Percentiles rank a stretch among this genome's conserved stretches.
phyloP scores from a whole-genome alignment of 164 flowering plant species.

The Magnolia kwangsiensis region DNA sequence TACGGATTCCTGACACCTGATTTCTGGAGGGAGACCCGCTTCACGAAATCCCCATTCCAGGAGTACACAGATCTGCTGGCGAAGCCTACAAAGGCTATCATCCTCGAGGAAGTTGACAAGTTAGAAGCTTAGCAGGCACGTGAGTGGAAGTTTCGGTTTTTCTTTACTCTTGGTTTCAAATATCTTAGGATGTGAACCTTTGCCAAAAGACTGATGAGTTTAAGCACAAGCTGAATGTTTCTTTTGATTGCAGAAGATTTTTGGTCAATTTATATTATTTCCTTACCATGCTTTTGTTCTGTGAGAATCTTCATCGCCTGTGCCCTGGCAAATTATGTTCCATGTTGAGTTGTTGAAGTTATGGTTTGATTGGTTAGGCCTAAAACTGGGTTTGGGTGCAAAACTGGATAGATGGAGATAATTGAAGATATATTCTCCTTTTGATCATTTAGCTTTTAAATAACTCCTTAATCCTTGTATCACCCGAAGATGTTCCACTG shows the following conservation, averaged over 20 bases:
- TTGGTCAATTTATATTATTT: not conserved
- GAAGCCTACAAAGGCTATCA: conserved; percentile 37
- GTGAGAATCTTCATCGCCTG: not conserved
- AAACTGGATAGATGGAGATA: no score
- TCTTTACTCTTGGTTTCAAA: not conserved
- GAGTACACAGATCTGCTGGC: conserved; percentile 55
- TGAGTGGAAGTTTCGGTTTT: not conserved
- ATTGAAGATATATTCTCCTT: no score
- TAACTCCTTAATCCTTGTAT: no score
- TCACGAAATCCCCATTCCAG: conserved; percentile 70
- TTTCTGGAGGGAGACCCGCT: conserved; percentile 72
- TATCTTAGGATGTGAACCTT: not conserved
- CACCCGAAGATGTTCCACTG: no score
- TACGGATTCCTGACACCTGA: conserved; percentile 77
- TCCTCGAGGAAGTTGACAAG: conserved; percentile 35
- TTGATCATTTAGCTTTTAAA: no score
- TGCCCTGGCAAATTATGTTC: no score
- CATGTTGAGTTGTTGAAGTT: no score
- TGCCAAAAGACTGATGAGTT: not conserved
- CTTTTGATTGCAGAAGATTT: not conserved
- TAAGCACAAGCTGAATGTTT: not conserved
- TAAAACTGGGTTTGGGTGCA: no score
- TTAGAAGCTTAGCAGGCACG: conserved; percentile 22
- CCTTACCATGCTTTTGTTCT: not conserved
- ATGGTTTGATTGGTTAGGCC: no score